A percentile compares a stretch with the other conserved stretches of the same genome.
These are phyloP conservation scores for Sporothrix pseudoabietina DNA, from an alignment of 2,329 filamentous ascomycete genomes.

Conservation along the genomic window DNA sequence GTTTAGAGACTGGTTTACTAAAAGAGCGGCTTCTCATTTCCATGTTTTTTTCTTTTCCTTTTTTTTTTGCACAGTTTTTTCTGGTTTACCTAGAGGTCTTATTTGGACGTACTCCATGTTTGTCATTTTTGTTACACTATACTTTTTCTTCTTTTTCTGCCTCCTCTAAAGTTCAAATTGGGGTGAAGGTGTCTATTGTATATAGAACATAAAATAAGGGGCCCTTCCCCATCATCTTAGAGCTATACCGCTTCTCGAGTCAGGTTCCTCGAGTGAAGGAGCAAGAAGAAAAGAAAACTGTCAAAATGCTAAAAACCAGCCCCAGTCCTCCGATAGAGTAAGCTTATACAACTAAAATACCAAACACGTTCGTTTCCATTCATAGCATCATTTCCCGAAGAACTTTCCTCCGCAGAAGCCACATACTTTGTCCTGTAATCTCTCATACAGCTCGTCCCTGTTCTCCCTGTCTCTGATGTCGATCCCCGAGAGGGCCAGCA, in stretches of 20 bases:
- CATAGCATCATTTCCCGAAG: constrained; percentile 36
- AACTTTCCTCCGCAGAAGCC: constrained; percentile 45
- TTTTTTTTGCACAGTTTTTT: neutral
- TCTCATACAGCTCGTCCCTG: constrained; percentile 26
- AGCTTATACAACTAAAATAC: neutral
- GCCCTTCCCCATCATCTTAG: neutral
- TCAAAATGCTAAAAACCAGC: neutral
- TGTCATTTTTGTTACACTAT: neutral
- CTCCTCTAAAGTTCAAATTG: neutral
- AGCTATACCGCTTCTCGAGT: neutral
- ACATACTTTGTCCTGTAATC: constrained; percentile 39
- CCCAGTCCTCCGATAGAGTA: neutral
- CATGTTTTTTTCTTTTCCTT: neutral
- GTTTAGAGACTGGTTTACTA: neutral
- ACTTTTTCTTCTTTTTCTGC: neutral
- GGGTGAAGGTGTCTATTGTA: constrained; percentile 2
- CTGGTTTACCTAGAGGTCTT: neutral
- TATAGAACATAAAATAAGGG: constrained; percentile 10
- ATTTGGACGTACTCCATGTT: constrained; percentile 2
- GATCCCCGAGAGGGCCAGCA: constrained; percentile 34
- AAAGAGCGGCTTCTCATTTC: neutral
- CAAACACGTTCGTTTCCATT: neutral
- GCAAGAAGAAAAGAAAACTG: neutral
- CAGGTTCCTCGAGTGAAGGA: neutral
- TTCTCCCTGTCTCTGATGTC: constrained; percentile 12